Base-by-base conservation (phyloP, 768 basidiomycete genomes). In the Rhizopogon vesiculosus region DNA sequence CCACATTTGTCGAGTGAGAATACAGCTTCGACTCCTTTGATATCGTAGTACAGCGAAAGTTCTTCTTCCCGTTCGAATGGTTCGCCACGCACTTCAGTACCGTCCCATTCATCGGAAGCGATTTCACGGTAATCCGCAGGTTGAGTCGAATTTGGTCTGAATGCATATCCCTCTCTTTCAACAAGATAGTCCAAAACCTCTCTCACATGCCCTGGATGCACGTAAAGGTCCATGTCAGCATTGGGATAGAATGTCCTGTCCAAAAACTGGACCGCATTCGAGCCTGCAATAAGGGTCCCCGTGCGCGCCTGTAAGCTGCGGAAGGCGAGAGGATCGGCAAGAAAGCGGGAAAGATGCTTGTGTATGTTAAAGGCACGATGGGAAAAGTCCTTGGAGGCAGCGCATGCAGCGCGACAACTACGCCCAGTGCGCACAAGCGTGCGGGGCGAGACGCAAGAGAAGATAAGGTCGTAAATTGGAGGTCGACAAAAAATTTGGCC, bases 191-290 rank as follows among this genome's bases (percentile, higher is more conserved):
- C 29, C 0, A 66, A 69, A 33, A 79, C 62, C 10, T 65, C 61
- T 5, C 45, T 25, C 38, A 63, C 60, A 40, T 59, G 53, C 3
- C 59, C 55, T 7, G 67, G 65, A 18, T 71, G 61, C 10, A 69
- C 63, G 59, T 81, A 81, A 5, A 81, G 38, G 53, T 82, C 80
- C 8, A 82, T 70, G 56, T 81, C 79, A 0, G 78, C 72, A 5
- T 69, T 67, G 1, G 69, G 66, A 56, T 77, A 79, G 42, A 62
- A 61, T 3, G 65, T 57, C n/a, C 78, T 61, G 41, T 75, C 73
- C 51, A 82, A 69, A 59, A 79, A 78, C 49, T 81, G 79, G 1
- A 80, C 68, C 0, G 78, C 79, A 31, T 62, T 69, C 0, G 79
- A 80, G 18, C 80, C 80, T 1, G 79, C 80, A 29, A 82, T 74